A percentile compares a stretch with the other conserved stretches of the same genome.
phyloP scores from a whole-genome alignment of 192 early-diverging fungal genomes.

The Endogone sp. region DNA sequence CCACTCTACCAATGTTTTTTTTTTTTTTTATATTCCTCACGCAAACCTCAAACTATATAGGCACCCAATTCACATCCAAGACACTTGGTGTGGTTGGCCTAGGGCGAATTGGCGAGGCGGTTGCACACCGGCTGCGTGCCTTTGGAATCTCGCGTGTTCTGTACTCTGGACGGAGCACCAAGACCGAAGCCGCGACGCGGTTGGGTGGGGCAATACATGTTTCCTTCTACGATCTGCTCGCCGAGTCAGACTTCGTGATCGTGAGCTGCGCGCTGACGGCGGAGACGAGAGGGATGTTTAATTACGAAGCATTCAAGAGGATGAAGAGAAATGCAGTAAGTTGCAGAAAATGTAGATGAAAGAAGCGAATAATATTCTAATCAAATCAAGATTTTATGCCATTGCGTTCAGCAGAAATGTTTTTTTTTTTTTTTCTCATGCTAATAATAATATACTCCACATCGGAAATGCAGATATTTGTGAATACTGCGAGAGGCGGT shows the following conservation, averaged over 20 bases:
- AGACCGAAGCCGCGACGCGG: conserved; percentile 36
- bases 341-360: neutral
- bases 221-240: conserved; percentile 54
- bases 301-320: conserved; percentile 52
- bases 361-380: too few species aligned
- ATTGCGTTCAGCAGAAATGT: too few species aligned
- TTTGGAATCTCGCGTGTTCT: conserved; percentile 67
- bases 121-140: conserved; percentile 62
- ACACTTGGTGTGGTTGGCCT: conserved; percentile 83
- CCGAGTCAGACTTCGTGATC: conserved; percentile 66
- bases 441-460: too few species aligned
- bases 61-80: conserved; percentile 66
- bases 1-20: too few species aligned
- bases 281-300: conserved; percentile 69
- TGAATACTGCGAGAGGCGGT: conserved; percentile 79
- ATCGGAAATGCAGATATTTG: conserved; percentile 73
- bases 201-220: conserved; percentile 13
- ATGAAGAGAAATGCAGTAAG: conserved; percentile 66
- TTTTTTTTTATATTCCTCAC: too few species aligned
- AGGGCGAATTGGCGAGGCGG: conserved; percentile 78
- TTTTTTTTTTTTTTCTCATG: too few species aligned
- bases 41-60: too few species aligned
- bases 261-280: conserved; percentile 70
- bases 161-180: conserved; percentile 55
- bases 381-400: too few species aligned